These are phyloP conservation scores for Dalbergia cochinchinensis DNA, from an alignment of 306 rosid species.

Conservation along the genomic window DNA sequence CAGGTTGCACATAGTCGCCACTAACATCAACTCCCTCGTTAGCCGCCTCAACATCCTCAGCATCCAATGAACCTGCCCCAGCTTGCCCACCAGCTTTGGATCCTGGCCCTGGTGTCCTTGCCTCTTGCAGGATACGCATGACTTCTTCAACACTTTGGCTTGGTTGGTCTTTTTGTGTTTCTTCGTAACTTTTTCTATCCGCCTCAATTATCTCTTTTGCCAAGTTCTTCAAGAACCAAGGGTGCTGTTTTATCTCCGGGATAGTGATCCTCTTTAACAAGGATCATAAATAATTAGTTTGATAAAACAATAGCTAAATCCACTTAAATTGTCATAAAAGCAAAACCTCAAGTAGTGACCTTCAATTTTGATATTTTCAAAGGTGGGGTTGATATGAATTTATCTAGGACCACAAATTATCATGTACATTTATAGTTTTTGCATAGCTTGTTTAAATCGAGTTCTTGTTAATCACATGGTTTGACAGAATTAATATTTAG, in stretches of 20 bases:
- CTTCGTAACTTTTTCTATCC: constrained; percentile 54
- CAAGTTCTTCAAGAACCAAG: constrained; percentile 86
- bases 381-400: background rate
- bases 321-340: background rate
- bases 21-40: constrained; percentile 65
- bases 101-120: constrained; percentile 58
- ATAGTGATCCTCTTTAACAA: constrained; percentile 72
- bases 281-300: background rate
- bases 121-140: constrained; percentile 69
- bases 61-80: constrained; percentile 49
- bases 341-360: background rate
- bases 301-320: background rate
- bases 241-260: constrained; percentile 80
- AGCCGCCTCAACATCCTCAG: constrained; percentile 46
- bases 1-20: constrained; percentile 43
- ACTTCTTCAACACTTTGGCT: constrained; percentile 79
- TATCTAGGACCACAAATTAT: background rate
- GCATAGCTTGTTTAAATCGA: background rate
- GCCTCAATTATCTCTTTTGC: constrained; percentile 68
- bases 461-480: background rate
- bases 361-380: background rate
- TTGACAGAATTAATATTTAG: background rate
- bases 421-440: background rate
- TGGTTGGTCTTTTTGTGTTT: constrained; percentile 48
- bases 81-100: constrained; percentile 51